Conservation (phyloP, 305 asterid genomes). For the Solanum hybrid region DNA sequence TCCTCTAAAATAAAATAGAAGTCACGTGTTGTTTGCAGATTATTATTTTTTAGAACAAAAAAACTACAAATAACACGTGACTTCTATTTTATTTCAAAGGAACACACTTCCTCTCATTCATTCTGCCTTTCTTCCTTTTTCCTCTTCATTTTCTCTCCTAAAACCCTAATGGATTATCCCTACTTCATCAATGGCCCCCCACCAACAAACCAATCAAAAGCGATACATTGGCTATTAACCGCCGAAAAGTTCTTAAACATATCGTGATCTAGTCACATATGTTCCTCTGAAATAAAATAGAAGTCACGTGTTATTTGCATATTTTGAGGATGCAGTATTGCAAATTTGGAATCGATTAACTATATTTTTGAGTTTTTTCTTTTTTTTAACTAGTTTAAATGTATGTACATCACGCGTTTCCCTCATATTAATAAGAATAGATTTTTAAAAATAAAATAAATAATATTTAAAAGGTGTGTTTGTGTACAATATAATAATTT, state of each 20-base stretch:
- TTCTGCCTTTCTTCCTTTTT: background rate
- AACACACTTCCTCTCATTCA: background rate
- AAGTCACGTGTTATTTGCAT: background rate
- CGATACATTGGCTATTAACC: background rate
- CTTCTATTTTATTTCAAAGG: background rate
- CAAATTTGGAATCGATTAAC: background rate
- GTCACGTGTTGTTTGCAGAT: background rate
- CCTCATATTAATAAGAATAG: background rate
- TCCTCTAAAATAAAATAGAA: background rate
- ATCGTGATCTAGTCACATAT: background rate
- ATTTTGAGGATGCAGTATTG: background rate
- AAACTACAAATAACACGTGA: background rate
- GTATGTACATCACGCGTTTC: background rate
- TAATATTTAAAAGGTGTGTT: too few species aligned
- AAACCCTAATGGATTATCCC: background rate
- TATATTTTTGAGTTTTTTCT: too few species aligned
- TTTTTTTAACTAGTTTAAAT: background rate
- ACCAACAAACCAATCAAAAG: background rate
- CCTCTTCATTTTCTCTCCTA: background rate
- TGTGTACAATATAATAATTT: too few species aligned
- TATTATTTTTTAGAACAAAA: background rate
- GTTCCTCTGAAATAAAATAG: background rate
- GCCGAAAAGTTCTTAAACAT: background rate
- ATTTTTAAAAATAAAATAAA: too few species aligned
- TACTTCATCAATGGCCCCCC: background rate